Base-by-base conservation (phyloP, 2,329 filamentous ascomycete genomes). In the Ceratocystis albifundus region DNA sequence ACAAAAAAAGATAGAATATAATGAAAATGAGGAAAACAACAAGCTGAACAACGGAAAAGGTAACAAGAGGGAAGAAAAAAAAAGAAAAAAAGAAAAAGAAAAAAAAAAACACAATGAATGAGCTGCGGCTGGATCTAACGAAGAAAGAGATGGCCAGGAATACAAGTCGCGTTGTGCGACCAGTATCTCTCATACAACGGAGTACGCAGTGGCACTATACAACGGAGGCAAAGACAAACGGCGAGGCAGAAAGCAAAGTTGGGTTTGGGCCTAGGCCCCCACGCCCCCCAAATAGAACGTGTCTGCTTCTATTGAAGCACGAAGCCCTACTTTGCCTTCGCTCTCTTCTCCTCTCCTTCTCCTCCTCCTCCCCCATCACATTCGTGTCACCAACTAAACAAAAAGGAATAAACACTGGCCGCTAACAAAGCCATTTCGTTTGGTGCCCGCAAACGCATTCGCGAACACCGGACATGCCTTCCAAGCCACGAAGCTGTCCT, bases 381-480 rank as follows among this genome's bases (percentile, higher is more conserved):
- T 46, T 20, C 41, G n/a, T 45, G 41, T 17, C 44, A 25, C 41
- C 20, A 63, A 17, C 7, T 3, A 30, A 36, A 48, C 41, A 41
- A 30, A 63, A 25, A 4, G 4, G n/a, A 36, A 63, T 25, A 41
- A 30, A 22, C 61, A 28, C 46, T 17, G 61, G 36, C 32, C 61
- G 12, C 25, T 15, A 48, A 45, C 36, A 44, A 17, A 46, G 46
- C 46, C 36, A 59, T 25, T 53, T 12, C 64, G 55, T 59, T 53
- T 62, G 62, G 64, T 62, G 65, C 64, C 64, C 66, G 46, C 62
- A 22, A 65, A 63, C 59, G 59, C 59, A 66, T 68, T 41, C 61
- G 53, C 64, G 59, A 64, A 72, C 71, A 76, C 75, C 75, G 73
- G 75, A 71, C 74, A 71, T 76, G 75, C 75, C 75, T 73, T 77